Base-by-base conservation (phyloP, 345 rosid genomes). In the Pistacia atlantica region DNA sequence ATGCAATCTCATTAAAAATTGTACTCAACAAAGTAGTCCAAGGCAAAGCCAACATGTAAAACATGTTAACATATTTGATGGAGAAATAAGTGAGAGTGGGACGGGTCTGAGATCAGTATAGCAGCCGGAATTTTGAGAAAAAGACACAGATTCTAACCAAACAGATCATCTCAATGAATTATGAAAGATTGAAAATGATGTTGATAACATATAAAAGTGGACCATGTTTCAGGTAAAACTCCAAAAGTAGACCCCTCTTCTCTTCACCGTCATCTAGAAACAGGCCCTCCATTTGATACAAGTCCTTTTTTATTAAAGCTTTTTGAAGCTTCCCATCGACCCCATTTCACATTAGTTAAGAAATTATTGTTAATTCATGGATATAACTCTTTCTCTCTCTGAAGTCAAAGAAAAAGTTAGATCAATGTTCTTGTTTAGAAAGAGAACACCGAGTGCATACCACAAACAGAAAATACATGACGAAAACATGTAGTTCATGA, bases 401-500 rank as follows among this genome's bases (percentile, higher is more conserved):
- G 8, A 14, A 25, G 72, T 68, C 59, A 68, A 14, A 49, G 12
- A 68, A 22, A 54, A 37, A 62, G 57, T 33, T n/a, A 28, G 62
- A 68, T 37, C 42, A 67, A 18, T n/a, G 25, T 12, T 67, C 71
- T 35, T 12, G 20, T 12, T 13, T 51, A 13, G 70, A 67, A 67
- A 20, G 55, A 38, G 42, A 17, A 61, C 18, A 20, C 20, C n/a
- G 55, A 71, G 9, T 71, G 8, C 25, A 20, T 38, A 71, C 8
- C 8, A 20, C 38, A 20, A 22, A 42, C 66, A 46, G 38, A 59
- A 20, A 22, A 45, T 42, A 14, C 54, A 58, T 22, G 56, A 45
- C 20, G 55, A 72, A 72, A 72, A 72, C 75, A 45, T 59, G 75
- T 13, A 45, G 14, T 56, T 37, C 7, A 12, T 33, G 62, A 7